Evolutionary conservation across 805 yeast genomes (phyloP).

Genomic region (Pichia pseudocactophila): DNA sequence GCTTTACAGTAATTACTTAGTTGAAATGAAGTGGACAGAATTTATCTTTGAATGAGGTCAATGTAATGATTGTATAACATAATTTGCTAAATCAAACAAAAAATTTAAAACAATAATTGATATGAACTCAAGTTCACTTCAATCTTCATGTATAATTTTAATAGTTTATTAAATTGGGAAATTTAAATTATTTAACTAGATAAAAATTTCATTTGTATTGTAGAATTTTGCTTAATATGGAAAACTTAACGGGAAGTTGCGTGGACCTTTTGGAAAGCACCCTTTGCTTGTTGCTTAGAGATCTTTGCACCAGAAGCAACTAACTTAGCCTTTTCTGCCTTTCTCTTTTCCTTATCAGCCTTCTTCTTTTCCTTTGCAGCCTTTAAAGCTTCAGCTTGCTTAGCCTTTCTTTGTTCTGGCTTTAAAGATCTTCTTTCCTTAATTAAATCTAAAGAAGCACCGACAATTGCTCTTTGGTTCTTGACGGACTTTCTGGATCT

Average conservation of each 20-base stretch:
- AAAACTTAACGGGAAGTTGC: conserved; percentile 92
- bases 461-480: conserved; percentile 98
- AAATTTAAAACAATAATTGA: conserved; percentile 7
- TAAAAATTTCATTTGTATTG: neutral
- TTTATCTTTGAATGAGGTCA: too few species aligned
- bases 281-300: conserved; percentile 95
- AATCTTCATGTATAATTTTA: too few species aligned
- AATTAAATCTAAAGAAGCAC: conserved; percentile 97
- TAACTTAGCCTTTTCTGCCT: conserved; percentile 81
- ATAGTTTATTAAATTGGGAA: neutral
- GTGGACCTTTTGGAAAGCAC: conserved; percentile 94
- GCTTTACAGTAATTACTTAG: neutral
- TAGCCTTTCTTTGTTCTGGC: conserved; percentile 97
- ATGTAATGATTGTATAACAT: neutral
- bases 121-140: too few species aligned
- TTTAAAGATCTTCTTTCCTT: conserved; percentile 93
- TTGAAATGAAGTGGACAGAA: neutral
- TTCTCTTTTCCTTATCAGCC: conserved; percentile 89
- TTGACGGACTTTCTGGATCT: conserved; percentile 95
- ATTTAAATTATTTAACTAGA: conserved; percentile 2
- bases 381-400: conserved; percentile 83
- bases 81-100: neutral
- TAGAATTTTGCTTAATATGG: too few species aligned
- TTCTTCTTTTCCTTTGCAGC: conserved; percentile 84
- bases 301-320: conserved; percentile 74